Base-by-base conservation (phyloP, 2,329 filamentous ascomycete genomes). In the Sphaerulina populicola region DNA sequence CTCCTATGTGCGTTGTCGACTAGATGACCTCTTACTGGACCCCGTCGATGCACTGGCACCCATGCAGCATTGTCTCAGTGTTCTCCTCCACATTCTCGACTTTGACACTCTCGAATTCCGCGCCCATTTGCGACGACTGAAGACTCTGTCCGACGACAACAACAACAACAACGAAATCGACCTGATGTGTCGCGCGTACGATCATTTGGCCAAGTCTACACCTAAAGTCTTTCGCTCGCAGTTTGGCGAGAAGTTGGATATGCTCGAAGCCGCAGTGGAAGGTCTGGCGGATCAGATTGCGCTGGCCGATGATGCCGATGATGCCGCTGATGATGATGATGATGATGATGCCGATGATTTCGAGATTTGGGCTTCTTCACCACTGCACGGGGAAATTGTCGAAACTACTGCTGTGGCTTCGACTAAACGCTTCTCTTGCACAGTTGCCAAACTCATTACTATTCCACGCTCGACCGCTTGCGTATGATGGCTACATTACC, bases 151-250 rank as follows among this genome's bases (percentile, higher is more conserved):
- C 18, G 4, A 18, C 18, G 18, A 18, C 18, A 18, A 18, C 18
- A 3, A 18, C 18, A 18, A n/a, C 3, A 27, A 23, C 38, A 29
- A 36, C 15, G 46, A 42, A 3, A 33, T 35, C 5, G 46, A 48
- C 11, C 46, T 48, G n/a, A 48, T 48, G 46, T 42, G 46, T 27
- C 46, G 40, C 31, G 46, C 46, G 23, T 48, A 48, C 23, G 46
- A 48, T 12, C 46, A 48, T 29, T 29, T 48, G 36, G 29, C 38
- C 6, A 37, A 38, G 12, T 48, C 46, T 2, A 31, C 46, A 18
- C 38, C 38, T 9, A 48, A 48, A 35, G 46, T 48, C 8, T 48
- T 41, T 30, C 23, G 29, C 27, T 48, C 46, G 8, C 46, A 48
- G 15, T 41, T 48, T 5, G 29, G 29, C 15, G 46, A 48, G 7